Evolutionary conservation across 306 rosid genomes (phyloP), one percentile per base, ranked within the genome.

Genomic region (Quercus ilex): DNA sequence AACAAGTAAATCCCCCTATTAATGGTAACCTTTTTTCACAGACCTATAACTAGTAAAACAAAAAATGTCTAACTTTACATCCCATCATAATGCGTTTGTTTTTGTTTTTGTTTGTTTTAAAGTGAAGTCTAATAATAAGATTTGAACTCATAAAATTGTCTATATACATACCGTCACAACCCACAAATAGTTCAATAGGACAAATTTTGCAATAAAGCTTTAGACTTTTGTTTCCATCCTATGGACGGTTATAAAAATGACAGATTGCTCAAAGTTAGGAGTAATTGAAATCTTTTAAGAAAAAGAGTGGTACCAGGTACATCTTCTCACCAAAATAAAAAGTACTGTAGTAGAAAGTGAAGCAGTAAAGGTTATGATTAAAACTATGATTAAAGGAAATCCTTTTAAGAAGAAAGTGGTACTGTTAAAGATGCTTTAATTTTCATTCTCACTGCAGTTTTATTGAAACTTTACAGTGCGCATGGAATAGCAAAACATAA

Each of bases 381-480:
- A 83, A 82, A 86, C 92, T 84, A 94, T 94, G 97, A 92, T 94
- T 89, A 94, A 87, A 83, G 74, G 76, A 87, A 88, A 75, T 78
- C 85, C 83, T 72, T 79, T 86, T 83, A 78, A 83, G 82, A 79
- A 89, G 86, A 68, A 74, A 75, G 85, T 80, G 90, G 72, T 83
- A 84, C 82, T 81, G 88, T 77, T 25, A 80, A 82, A 83, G 88
- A 89, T 87, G 91, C 93, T 75, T 74, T 53, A 63, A 79, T 83
- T 84, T 74, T 53, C 74, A 79, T 81, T 84, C 83, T 71, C 82
- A 62, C 71, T 82, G 82, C 85, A 83, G 38, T 79, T 80, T 83
- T 80, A 74, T 83, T 84, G 88, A 76, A 90, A 86, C 91, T 90
- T 89, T 90, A 84, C 91, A 85, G 93, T 90, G 98, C 96, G 95